phyloP scores from a whole-genome alignment of 345 rosid genomes.

The Camelina laxa region DNA sequence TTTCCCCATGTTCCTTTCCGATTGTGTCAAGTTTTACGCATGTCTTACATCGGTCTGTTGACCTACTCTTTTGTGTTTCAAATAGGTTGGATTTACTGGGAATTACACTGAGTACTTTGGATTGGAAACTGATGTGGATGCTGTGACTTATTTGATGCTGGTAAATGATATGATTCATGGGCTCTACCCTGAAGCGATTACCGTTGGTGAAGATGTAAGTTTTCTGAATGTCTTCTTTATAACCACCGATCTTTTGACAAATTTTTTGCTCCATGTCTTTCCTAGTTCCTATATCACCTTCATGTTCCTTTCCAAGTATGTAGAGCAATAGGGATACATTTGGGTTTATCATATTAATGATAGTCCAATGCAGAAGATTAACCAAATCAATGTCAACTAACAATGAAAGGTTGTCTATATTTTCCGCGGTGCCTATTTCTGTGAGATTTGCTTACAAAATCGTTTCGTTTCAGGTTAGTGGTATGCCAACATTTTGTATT shows the following conservation, averaged over 20 bases:
- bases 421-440: constrained; percentile 3
- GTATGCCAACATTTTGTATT: constrained; percentile 95
- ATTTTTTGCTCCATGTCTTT: not conserved
- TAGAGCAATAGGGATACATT: not conserved
- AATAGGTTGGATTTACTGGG: constrained; percentile 85
- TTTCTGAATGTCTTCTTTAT: constrained; percentile 26
- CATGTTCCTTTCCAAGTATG: no score
- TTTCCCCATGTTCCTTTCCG: constrained; percentile 11
- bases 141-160: constrained; percentile 86
- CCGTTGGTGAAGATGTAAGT: constrained; percentile 97
- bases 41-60: constrained; percentile 8
- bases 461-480: constrained; percentile 73
- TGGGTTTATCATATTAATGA: not conserved
- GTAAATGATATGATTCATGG: constrained; percentile 95
- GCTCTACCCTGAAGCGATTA: constrained; percentile 87
- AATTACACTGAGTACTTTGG: constrained; percentile 94
- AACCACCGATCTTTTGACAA: not conserved
- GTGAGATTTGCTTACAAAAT: constrained; percentile 11
- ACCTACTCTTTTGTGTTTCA: constrained; percentile 20
- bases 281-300: not conserved
- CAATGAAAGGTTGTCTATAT: constrained; percentile 1
- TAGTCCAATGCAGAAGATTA: not conserved
- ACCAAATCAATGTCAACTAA: not conserved
- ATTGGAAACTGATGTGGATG: constrained; percentile 87
- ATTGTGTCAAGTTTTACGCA: constrained; percentile 2